Evolutionary conservation across 306 rosid genomes (phyloP).

Genomic region (Quercus alba): DNA sequence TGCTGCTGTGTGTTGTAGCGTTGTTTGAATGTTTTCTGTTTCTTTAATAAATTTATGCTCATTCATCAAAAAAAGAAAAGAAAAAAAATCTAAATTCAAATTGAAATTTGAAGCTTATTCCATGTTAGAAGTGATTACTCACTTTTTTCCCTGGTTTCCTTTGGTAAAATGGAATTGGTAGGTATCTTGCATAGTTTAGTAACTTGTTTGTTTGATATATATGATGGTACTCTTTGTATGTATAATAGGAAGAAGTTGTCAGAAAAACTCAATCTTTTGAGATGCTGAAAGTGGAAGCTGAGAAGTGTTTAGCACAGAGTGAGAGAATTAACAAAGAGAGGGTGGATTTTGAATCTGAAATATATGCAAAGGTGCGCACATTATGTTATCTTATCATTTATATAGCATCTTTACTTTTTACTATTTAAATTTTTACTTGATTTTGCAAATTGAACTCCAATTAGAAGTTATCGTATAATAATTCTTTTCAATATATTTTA

Average conservation of each 20-base stretch:
- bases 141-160: not conserved
- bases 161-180: not conserved
- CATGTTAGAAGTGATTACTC: not conserved
- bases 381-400: not conserved
- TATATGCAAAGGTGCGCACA: slow-evolving; percentile 60
- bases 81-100: not conserved
- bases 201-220: not conserved
- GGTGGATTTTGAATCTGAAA: slow-evolving; percentile 72
- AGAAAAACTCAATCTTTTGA: slow-evolving; percentile 60
- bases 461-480: not conserved
- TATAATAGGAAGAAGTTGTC: slow-evolving; percentile 80
- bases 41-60: no score
- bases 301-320: slow-evolving; percentile 74
- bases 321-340: slow-evolving; percentile 65
- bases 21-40: no score
- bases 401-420: not conserved
- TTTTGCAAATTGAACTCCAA: not conserved
- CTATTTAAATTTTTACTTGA: not conserved
- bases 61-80: no score
- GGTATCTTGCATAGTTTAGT: not conserved
- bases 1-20: not conserved
- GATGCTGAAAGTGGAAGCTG: slow-evolving; percentile 79
- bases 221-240: not conserved
- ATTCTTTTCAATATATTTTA: not conserved
- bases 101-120: not conserved